These are phyloP conservation scores for Suhomyces panamericanus DNA, from an alignment of 1,139 yeast species.

Conservation along the genomic window DNA sequence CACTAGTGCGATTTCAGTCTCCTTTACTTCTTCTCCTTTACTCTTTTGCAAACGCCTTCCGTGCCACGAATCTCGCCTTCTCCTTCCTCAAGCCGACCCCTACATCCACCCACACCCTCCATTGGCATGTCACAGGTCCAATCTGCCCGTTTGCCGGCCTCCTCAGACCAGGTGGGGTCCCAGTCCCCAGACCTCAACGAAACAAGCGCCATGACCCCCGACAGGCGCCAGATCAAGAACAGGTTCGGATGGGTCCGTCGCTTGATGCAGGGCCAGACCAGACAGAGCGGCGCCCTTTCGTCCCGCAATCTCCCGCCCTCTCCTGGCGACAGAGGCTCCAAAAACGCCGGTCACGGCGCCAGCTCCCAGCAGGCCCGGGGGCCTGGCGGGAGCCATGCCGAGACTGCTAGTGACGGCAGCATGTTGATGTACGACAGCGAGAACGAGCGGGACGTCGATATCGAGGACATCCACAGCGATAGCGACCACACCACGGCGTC, in stretches of 20 bases:
- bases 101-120: not conserved
- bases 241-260: constrained; percentile 50
- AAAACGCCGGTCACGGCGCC: not conserved
- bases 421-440: constrained; percentile 4
- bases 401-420: not conserved
- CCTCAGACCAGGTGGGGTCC: constrained; percentile 1
- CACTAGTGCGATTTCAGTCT: too few relatives aligned
- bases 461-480: constrained; percentile 6
- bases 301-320: not conserved
- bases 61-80: too few relatives aligned
- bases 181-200: not conserved
- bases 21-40: too few relatives aligned
- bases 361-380: not conserved
- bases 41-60: not conserved
- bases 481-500: constrained; percentile 26
- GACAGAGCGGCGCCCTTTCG: constrained; percentile 15
- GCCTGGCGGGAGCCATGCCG: not conserved
- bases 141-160: not conserved
- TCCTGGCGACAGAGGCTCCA: not conserved
- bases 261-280: constrained; percentile 46
- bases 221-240: constrained; percentile 26
- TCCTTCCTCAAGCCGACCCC: too few relatives aligned
- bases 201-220: not conserved
- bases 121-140: constrained; percentile 5
- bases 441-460: constrained; percentile 3